A percentile compares a stretch with the other conserved stretches of the same genome.
Evolutionary conservation across 768 basidiomycete genomes (phyloP).

Genomic region (Serendipita sp.): DNA sequence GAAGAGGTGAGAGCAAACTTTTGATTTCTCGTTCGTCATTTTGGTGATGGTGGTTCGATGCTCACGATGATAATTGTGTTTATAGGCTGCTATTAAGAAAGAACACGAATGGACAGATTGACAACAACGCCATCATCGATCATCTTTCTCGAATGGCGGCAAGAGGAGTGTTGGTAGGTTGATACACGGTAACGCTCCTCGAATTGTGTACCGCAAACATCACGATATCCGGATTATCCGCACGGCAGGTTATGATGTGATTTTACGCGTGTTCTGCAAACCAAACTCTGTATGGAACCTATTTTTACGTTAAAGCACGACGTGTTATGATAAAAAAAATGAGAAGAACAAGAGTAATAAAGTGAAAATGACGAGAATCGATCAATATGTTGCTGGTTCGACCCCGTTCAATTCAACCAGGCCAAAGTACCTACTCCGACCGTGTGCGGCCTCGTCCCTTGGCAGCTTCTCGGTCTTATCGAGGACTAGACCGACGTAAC

Average conservation of each 20-base stretch:
- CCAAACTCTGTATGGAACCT: no score
- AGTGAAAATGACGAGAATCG: not conserved
- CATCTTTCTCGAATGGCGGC: no score
- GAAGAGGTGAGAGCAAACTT: conserved; percentile 6
- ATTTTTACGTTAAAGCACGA: no score
- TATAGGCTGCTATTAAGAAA: conserved; percentile 92
- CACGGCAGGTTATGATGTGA: no score
- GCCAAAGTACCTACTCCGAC: conserved; percentile 76
- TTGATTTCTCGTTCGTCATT: not conserved
- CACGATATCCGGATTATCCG: no score
- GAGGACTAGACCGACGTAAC: conserved; percentile 71
- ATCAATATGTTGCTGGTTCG: not conserved
- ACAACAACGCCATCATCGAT: no score
- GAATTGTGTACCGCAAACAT: no score
- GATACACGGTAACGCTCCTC: no score
- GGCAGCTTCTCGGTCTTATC: conserved; percentile 75
- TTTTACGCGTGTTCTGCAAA: no score
- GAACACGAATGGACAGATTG: conserved; percentile 92
- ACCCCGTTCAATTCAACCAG: conserved; percentile 39
- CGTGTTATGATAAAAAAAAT: no score
- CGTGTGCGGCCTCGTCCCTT: conserved; percentile 51
- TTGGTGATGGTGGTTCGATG: conserved; percentile 6
- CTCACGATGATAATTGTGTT: not conserved
- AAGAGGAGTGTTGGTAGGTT: no score
- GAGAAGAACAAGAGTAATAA: no score